Evolutionary conservation across 2,329 filamentous ascomycete genomes (phyloP).

Genomic region (Venturiaceae sp.): DNA sequence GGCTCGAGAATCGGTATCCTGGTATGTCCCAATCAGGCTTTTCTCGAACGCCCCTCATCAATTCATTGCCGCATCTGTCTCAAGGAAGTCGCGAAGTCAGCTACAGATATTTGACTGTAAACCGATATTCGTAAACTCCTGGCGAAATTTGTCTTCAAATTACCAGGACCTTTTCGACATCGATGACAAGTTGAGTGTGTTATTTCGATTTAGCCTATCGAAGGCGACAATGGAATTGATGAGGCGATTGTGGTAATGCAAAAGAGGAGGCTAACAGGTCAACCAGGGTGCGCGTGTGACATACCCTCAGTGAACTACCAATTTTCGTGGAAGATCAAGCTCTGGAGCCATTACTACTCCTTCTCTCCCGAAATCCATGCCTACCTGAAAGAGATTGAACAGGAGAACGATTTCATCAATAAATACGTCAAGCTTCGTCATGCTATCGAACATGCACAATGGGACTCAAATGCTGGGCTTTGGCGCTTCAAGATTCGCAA

Average conservation of each 20-base stretch:
- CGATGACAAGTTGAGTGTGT: too few species aligned
- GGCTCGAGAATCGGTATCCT: conserved; percentile 19
- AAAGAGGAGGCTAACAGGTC: not conserved
- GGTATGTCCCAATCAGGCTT: not conserved
- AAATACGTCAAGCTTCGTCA: conserved; percentile 38
- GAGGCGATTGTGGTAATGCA: too few species aligned
- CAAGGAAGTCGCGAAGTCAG: not conserved
- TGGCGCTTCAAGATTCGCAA: conserved; percentile 30
- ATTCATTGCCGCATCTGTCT: not conserved
- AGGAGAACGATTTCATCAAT: conserved; percentile 33
- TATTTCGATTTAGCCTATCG: too few species aligned
- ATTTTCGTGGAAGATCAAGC: conserved; percentile 40
- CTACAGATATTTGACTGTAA: too few species aligned
- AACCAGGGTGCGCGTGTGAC: conserved; percentile 32
- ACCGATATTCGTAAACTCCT: not conserved
- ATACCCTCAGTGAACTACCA: conserved; percentile 40
- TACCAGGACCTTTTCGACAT: not conserved
- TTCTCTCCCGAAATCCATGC: conserved; percentile 37
- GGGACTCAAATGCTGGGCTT: conserved; percentile 30
- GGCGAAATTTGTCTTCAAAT: not conserved
- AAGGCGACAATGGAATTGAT: too few species aligned
- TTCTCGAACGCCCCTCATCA: too few species aligned
- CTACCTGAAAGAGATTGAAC: conserved; percentile 36
- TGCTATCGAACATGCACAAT: conserved; percentile 32
- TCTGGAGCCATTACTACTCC: conserved; percentile 39